Evolutionary conservation across 139 green algal genomes (phyloP).

Genomic region (Volvox reticuliferus): DNA sequence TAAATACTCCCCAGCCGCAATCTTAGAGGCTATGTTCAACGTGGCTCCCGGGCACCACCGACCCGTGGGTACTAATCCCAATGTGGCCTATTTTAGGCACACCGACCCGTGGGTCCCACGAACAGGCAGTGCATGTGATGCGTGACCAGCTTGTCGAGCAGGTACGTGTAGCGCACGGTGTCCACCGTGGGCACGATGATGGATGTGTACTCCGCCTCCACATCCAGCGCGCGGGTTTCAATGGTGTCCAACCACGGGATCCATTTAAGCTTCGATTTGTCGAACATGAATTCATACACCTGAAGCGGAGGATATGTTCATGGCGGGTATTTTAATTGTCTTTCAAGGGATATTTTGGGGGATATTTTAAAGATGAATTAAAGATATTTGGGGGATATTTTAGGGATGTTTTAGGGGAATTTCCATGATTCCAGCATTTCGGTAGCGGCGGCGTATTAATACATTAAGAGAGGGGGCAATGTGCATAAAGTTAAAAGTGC

Average conservation of each 20-base stretch:
- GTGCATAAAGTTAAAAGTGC: neutral
- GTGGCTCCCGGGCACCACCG: too few relatives aligned
- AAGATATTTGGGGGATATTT: too few relatives aligned
- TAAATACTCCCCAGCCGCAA: too few relatives aligned
- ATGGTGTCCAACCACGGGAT: conserved; percentile 76
- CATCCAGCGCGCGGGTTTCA: conserved; percentile 53
- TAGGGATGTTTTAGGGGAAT: too few relatives aligned
- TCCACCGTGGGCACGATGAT: conserved; percentile 86
- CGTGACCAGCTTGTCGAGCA: conserved; percentile 70
- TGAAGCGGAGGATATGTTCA: neutral
- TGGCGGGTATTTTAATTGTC: too few relatives aligned
- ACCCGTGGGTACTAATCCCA: neutral
- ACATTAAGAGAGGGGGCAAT: too few relatives aligned
- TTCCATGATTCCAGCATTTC: too few relatives aligned
- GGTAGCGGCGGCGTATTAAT: too few relatives aligned
- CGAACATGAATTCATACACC: conserved; percentile 85
- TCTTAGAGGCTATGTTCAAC: too few relatives aligned
- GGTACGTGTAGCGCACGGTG: conserved; percentile 76
- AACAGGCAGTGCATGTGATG: conserved; percentile 79
- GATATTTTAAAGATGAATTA: too few relatives aligned
- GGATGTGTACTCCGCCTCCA: conserved; percentile 73
- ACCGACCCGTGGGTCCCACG: conserved; percentile 75
- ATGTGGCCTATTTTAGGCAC: too few relatives aligned
- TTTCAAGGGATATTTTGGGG: too few relatives aligned
- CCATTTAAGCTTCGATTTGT: conserved; percentile 72